These are phyloP conservation scores for Boehmeria nivea DNA, from an alignment of 306 rosid species.

Conservation along the genomic window DNA sequence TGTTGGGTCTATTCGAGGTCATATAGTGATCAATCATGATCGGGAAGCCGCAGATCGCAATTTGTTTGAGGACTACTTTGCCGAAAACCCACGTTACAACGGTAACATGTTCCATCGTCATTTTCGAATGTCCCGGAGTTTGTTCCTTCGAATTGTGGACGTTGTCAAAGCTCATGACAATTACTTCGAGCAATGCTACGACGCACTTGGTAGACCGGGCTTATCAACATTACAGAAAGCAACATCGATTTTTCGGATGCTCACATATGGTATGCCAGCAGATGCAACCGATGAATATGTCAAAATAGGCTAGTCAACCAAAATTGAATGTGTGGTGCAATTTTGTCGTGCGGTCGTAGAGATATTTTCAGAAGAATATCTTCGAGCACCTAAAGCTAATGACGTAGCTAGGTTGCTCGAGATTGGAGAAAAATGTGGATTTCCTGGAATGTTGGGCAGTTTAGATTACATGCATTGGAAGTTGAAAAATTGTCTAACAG, in stretches of 20 bases:
- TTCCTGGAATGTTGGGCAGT: not conserved
- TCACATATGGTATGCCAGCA: not conserved
- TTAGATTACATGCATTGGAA: slow-evolving; percentile 9
- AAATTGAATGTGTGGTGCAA: not conserved
- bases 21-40: too few species aligned
- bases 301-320: slow-evolving; percentile 1
- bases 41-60: too few species aligned
- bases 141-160: too few species aligned
- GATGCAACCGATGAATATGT: not conserved
- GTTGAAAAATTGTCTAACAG: not conserved
- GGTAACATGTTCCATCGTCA: too few species aligned
- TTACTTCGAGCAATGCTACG: too few species aligned
- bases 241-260: not conserved
- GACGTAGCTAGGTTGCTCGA: not conserved
- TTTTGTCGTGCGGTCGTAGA: slow-evolving; percentile 2
- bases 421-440: not conserved
- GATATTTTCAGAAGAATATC: not conserved
- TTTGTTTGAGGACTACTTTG: too few species aligned
- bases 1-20: too few species aligned
- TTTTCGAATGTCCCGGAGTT: too few species aligned
- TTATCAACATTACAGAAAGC: too few species aligned
- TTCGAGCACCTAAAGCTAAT: not conserved
- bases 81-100: too few species aligned
- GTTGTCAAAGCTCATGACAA: too few species aligned
- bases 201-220: too few species aligned